Evolutionary conservation across 495 filamentous ascomycete species (phyloP).

Genomic region (Aspergillus saccharolyticus): DNA sequence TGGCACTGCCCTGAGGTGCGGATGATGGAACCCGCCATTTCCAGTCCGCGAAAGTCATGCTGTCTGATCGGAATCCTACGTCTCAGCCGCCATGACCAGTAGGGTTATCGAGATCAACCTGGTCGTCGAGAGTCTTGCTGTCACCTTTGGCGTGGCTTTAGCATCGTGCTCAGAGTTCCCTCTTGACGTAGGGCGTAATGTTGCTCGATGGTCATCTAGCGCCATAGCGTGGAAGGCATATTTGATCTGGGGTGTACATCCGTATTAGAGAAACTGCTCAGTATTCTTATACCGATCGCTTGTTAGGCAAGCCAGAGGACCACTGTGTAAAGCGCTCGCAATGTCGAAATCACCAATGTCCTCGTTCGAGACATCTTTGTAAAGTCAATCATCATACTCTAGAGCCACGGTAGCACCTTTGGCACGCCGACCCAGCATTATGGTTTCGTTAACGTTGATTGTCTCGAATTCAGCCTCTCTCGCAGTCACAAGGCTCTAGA

Average conservation of each 20-base stretch:
- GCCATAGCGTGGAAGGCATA: not conserved
- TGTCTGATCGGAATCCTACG: not conserved
- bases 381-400: not conserved
- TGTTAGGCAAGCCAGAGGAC: constrained; percentile 2
- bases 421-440: not conserved
- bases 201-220: not conserved
- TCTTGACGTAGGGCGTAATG: not conserved
- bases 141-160: not conserved
- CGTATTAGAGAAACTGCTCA: not conserved
- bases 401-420: not conserved
- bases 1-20: not conserved
- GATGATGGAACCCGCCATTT: not conserved
- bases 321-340: not conserved
- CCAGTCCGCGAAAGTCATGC: not conserved
- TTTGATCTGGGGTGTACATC: constrained; percentile 3
- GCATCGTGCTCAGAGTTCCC: too few relatives aligned
- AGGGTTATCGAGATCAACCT: not conserved
- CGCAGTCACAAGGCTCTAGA: not conserved
- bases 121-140: not conserved
- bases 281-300: not conserved
- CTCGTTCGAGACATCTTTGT: not conserved
- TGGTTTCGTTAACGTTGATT: not conserved
- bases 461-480: not conserved
- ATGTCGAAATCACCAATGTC: not conserved
- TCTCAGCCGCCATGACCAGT: not conserved